Evolutionary conservation across 306 rosid genomes (phyloP).

Genomic region (Inga oerstediana): DNA sequence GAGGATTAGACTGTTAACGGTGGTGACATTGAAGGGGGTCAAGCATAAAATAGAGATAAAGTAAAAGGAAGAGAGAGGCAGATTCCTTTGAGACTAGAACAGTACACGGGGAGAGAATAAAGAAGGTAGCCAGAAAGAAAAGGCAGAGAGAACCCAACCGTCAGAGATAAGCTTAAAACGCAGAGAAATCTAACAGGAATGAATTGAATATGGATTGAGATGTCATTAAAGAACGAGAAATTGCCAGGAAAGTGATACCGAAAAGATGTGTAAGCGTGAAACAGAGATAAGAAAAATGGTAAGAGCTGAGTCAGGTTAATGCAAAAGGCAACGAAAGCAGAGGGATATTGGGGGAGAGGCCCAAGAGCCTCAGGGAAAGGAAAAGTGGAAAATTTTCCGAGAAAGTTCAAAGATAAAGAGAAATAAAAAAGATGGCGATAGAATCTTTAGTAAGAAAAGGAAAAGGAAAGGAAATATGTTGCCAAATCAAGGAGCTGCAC

Average conservation of each 20-base stretch:
- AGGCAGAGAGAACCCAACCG: slow-evolving; percentile 34
- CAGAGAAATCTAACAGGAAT: slow-evolving; percentile 38
- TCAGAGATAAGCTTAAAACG: slow-evolving; percentile 58
- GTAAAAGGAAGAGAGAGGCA: slow-evolving; percentile 15
- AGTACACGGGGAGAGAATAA: slow-evolving; percentile 51
- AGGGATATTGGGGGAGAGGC: slow-evolving; percentile 10
- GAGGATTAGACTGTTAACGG: slow-evolving; percentile 37
- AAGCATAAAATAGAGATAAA: slow-evolving; percentile 18
- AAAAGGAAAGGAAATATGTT: slow-evolving; percentile 46
- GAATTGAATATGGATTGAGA: slow-evolving; percentile 36
- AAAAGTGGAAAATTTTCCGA: slow-evolving; percentile 46
- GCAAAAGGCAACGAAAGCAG: slow-evolving; percentile 43
- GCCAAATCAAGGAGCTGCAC: slow-evolving; percentile 30
- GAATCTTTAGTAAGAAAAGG: slow-evolving; percentile 52
- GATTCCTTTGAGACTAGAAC: slow-evolving; percentile 48
- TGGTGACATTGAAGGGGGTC: slow-evolving; percentile 44
- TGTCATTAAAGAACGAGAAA: slow-evolving; percentile 57
- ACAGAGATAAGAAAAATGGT: slow-evolving; percentile 6
- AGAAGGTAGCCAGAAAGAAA: slow-evolving; percentile 42
- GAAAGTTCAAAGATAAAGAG: slow-evolving; percentile 39
- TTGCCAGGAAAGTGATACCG: slow-evolving; percentile 52
- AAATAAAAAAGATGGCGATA: slow-evolving; percentile 10
- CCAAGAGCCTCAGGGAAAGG: background rate
- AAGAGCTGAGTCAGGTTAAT: slow-evolving; percentile 18
- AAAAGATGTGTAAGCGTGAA: slow-evolving; percentile 32